phyloP scores from a whole-genome alignment of 2,329 filamentous ascomycete species.

The Dactylellina parvicollis region DNA sequence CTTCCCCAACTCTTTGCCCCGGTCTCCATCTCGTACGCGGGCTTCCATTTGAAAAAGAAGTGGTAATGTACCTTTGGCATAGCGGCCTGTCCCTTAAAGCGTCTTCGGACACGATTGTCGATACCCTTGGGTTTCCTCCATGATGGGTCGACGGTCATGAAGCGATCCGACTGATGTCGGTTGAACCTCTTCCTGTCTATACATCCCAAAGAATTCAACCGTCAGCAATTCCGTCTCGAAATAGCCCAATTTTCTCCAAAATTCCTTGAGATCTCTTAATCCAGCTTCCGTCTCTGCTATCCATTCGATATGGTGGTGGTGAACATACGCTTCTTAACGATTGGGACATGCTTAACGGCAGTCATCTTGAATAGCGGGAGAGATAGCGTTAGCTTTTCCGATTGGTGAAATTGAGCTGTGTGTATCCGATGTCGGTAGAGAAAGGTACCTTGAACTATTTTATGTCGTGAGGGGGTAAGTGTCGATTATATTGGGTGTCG shows the following conservation, averaged over 20 bases:
- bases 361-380: constrained; percentile 75
- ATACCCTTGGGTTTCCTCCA: constrained; percentile 99
- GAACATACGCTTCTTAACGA: constrained; percentile 99
- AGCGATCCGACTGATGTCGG: constrained; percentile 97
- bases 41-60: background rate
- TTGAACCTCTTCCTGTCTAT: constrained; percentile 92
- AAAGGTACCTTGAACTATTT: constrained; percentile 45
- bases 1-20: constrained; percentile 12
- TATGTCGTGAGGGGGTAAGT: constrained; percentile 5
- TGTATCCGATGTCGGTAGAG: constrained; percentile 2
- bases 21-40: constrained; percentile 5
- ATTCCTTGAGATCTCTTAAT: background rate
- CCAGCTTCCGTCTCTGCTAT: background rate
- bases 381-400: constrained; percentile 29
- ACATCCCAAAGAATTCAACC: constrained; percentile 58
- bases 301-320: constrained; percentile 47
- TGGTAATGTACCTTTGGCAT: constrained; percentile 91
- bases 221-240: constrained; percentile 59
- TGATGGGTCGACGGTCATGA: constrained; percentile 86
- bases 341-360: constrained; percentile 98
- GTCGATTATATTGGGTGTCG: constrained; percentile 10
- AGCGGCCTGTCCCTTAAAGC: constrained; percentile 92
- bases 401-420: background rate
- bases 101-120: constrained; percentile 95
- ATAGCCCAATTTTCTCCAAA: background rate